phyloP scores from a whole-genome alignment of 1,284 basidiomycete species.

The Sporisorium exsertum region DNA sequence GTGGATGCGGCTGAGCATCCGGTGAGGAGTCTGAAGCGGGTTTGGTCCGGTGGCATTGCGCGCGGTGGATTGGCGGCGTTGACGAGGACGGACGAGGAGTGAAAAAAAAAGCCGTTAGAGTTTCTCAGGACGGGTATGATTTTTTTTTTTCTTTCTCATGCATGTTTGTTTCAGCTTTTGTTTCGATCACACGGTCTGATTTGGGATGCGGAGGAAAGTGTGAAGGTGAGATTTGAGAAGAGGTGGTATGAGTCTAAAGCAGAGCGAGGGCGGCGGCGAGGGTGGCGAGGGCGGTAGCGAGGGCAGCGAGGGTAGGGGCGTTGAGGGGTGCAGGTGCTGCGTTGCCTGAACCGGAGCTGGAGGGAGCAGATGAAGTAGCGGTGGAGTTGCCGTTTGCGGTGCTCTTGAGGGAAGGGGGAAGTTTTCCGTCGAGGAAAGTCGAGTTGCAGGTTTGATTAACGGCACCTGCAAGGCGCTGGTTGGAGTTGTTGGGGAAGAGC shows the following conservation, averaged over 20 bases:
- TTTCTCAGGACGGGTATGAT: background rate
- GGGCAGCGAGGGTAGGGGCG: constrained; percentile 7
- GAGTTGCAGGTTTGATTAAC: constrained; percentile 29
- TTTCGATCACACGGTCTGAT: no score
- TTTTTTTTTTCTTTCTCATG: background rate
- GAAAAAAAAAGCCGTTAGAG: background rate
- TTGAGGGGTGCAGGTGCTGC: constrained; percentile 8
- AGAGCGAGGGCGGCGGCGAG: constrained; percentile 39
- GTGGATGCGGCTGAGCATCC: constrained; percentile 58
- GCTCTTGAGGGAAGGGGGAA: constrained; percentile 31
- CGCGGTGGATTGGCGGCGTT: constrained; percentile 52
- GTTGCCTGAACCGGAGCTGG: constrained; percentile 5
- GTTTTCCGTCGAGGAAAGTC: constrained; percentile 30
- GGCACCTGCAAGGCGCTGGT: constrained; percentile 21
- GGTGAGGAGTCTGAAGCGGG: constrained; percentile 52
- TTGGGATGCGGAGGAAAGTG: no score
- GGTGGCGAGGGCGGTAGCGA: constrained; percentile 27
- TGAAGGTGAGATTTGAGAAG: background rate
- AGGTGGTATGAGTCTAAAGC: background rate
- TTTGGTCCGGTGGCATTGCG: constrained; percentile 52
- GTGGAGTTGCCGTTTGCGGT: constrained; percentile 42
- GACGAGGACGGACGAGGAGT: constrained; percentile 49
- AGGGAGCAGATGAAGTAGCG: constrained; percentile 11
- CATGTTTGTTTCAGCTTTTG: background rate
- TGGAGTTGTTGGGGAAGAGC: constrained; percentile 31